Evolutionary conservation across 169 alveolate species (phyloP).

Genomic region (Plasmodium cynomolgi): DNA sequence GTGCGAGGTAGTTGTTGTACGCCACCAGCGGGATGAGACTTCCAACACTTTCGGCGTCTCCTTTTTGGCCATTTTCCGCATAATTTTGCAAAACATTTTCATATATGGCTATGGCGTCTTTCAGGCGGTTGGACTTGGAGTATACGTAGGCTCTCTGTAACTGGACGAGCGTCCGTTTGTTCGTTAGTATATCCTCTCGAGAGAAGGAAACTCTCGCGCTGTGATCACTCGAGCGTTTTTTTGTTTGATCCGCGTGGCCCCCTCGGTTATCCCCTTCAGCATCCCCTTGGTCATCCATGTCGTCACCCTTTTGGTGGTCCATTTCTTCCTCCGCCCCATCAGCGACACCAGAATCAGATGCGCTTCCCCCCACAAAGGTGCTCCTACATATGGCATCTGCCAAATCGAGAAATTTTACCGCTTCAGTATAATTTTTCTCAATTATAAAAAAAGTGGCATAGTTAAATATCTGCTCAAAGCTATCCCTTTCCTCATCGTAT

Average conservation of each 20-base stretch:
- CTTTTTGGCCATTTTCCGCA: neutral
- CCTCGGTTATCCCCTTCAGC: neutral
- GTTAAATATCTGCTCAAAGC: slow-evolving; percentile 30
- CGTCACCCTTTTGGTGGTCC: neutral
- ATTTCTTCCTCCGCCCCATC: neutral
- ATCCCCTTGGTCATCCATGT: neutral
- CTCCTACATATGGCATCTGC: slow-evolving; percentile 38
- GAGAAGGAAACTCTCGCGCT: neutral
- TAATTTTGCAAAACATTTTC: slow-evolving; percentile 32
- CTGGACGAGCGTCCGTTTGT: slow-evolving; percentile 11
- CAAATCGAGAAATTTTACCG: slow-evolving; percentile 22
- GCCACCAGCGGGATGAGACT: neutral
- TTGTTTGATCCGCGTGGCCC: too few relatives aligned
- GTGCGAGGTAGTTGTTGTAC: slow-evolving; percentile 55
- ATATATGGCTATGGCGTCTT: slow-evolving; percentile 45
- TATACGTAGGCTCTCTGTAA: slow-evolving; percentile 45
- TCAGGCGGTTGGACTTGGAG: slow-evolving; percentile 37
- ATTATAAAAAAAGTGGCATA: slow-evolving; percentile 45
- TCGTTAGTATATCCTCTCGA: neutral
- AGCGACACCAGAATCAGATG: neutral
- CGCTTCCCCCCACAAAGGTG: neutral
- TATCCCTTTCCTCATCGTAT: slow-evolving; percentile 26
- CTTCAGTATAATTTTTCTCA: slow-evolving; percentile 28
- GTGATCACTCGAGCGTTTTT: neutral
- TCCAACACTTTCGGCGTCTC: neutral